Evolutionary conservation across 2,329 filamentous ascomycete species (phyloP), one percentile per base, ranked within the genome.

Genomic region (Colletotrichum zoysiae): DNA sequence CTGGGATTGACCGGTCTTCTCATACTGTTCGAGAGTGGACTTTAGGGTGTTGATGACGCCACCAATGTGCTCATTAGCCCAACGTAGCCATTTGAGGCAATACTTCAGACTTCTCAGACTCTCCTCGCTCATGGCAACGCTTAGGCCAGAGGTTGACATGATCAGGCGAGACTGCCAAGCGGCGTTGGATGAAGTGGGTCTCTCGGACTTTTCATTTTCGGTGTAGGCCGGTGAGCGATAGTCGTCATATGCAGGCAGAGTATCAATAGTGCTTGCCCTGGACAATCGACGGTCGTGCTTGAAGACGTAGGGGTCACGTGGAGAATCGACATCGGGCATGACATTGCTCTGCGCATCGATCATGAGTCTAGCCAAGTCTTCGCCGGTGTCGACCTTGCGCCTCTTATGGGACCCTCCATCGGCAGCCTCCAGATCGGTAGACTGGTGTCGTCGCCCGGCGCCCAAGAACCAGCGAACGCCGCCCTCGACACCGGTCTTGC

Each of bases 121-220:
- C 77, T 96, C 92, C 23, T 97, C 92, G 77, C 93, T 97, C 88
- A 99, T 94, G 1, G 96, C 95, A 20, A 97, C 92, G 74, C 95
- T 95, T 0, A 98, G 87, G 0, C 95, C 95, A 0, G 95, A 97
- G 0, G 95, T 98, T 6, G 94, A 95, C 79, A 97, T 93, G 75
- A 97, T 93, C 23, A 98, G 85, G 18, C 95, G 91, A 14, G 93
- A 93, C 73, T 93, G 93, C 94, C 95, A 97, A 78, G 86, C 79
- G 38, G 76, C 72, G 11, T 75, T 76, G 57, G 75, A 74, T 11
- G 77, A 74, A 18, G 76, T 72, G 42, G 75, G 68, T 14, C 72
- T 78, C 77, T 72, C 74, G 73, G n/a, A 77, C 72, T 78, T 79
- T 71, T 78, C 81, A 1, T 86, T 84, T 75, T 93, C 91, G 64